Evolutionary conservation across 2,329 filamentous ascomycete genomes (phyloP), one percentile per base, ranked within the genome.

Genomic region (Blastomyces parvus): DNA sequence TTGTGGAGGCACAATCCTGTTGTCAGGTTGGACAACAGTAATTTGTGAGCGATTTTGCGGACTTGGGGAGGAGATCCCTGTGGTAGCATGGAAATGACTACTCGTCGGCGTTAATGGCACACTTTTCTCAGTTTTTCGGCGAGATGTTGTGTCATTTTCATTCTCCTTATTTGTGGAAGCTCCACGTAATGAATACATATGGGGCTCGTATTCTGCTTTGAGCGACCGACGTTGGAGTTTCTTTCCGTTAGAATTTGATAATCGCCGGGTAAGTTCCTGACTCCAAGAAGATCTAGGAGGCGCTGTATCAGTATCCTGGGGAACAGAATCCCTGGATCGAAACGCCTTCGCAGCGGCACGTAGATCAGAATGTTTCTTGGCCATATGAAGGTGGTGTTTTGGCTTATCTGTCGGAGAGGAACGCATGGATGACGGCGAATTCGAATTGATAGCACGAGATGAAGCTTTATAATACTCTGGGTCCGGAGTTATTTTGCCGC

Each of bases 351-450:
- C 66, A 19, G 62, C 59, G 14, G 64, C 64, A 13, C 66, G 65
- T 55, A 68, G 61, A 61, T 68, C 63, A 9, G 30, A 33, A 60
- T 66, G 62, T 36, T 66, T 68, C 44, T 63, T 65, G 17, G 64
- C 60, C 6, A 64, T 60, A 61, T 67, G 66, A 60, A 68, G 65
- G 19, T 62, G 63, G 42, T 50, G 64, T 19, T 36, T 63, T 3
- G 61, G 60, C 19, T 38, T 19, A 63, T 61, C 44, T 2, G 42
- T 9, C 14, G 58, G 58, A 48, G 40, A 48, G 19, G 19, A 30
- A 22, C 19, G 42, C 13, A 36, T 38, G 38, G 57, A 46, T n/a
- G 17, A 19, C n/a, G 42, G 33, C 19, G 61, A 30, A n/a, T 58
- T 44, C 13, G 60, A 59, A 25, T 60, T 33, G 40, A 42, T 27